Evolutionary conservation across 805 yeast species (phyloP), one percentile per base, ranked within the genome.

Genomic region (Wickerhamiella azymoides): DNA sequence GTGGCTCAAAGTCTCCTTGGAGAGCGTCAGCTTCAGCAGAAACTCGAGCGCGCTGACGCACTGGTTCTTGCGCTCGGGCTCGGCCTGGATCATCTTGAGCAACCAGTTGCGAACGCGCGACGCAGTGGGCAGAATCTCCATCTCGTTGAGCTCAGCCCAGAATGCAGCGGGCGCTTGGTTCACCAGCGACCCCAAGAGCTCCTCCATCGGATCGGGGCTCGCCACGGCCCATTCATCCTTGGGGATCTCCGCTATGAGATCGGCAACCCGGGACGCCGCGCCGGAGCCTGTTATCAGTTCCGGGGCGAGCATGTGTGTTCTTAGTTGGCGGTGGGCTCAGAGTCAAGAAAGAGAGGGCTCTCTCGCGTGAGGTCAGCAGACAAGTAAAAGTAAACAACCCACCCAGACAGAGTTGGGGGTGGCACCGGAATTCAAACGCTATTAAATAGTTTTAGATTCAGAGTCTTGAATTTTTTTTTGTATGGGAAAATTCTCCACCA

Each of bases 31-130:
- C 13, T 38, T 21, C 4, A 8, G 13, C 5, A 54, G 36, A 11
- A 50, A 41, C 43, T 30, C n/a, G 7, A 54, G 42, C 5, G 48
- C 54, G 10, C 47, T 35, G 7, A 18, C 28, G 14, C 46, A 24
- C 24, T 45, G 44, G 13, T 17, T 28, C 11, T 21, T 21, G 11
- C 43, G 30, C 19, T 47, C 44, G 10, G 45, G 30, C 19, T 47
- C 44, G 10, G 45, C 47, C 26, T 52, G 50, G 32, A 40, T 19
- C 39, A 47, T 19, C 18, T 44, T 46, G 11, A 50, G 43, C 42
- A 54, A 41, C 54, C 53, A 52, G 47, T 48, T 54, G 28, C 55
- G 50, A 37, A 49, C 44, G 9, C 57, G 47, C 10, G 50, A 50
- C 9, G 46, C 18, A 24, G 50, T 36, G n/a, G 46, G 47, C 24